A percentile compares a stretch with the other conserved stretches of the same genome.
Conservation (phyloP, 2,329 filamentous ascomycete species). For the Talaromyces sp. region DNA sequence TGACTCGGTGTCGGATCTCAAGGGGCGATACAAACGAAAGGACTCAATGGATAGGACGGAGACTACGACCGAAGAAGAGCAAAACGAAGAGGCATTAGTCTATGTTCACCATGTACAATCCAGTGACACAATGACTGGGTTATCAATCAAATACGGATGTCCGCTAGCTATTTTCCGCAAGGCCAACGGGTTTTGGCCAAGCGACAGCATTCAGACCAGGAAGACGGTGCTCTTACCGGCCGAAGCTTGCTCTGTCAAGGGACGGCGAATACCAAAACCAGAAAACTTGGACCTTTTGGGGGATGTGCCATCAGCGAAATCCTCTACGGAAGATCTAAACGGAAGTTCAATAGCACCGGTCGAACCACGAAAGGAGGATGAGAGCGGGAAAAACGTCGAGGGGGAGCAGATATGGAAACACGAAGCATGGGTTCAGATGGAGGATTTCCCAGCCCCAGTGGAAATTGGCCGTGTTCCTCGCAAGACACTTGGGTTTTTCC, state of each 20-base stretch:
- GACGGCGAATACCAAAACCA: conserved; percentile 48
- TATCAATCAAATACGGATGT: conserved; percentile 86
- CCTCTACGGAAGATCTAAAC: conserved; percentile 26
- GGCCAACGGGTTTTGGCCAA: conserved; percentile 90
- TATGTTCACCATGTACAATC: conserved; percentile 83
- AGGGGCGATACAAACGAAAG: conserved; percentile 39
- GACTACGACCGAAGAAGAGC: conserved; percentile 35
- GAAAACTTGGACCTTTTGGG: conserved; percentile 20
- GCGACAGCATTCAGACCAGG: conserved; percentile 80
- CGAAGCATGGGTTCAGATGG: conserved; percentile 81
- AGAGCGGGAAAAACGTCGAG: conserved; percentile 38
- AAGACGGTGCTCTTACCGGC: conserved; percentile 79
- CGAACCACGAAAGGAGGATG: conserved; percentile 5
- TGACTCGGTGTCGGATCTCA: conserved; percentile 28
- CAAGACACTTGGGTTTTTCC: conserved; percentile 81
- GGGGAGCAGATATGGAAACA: conserved; percentile 71
- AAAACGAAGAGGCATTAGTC: conserved; percentile 70
- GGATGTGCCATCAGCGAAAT: conserved; percentile 11
- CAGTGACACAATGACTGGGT: conserved; percentile 81
- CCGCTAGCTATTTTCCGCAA: conserved; percentile 75
- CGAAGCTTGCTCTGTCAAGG: conserved; percentile 80
- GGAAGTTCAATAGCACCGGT: conserved; percentile 29
- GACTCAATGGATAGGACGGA: conserved; percentile 35
- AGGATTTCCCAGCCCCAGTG: conserved; percentile 63
- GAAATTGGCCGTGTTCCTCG: conserved; percentile 82